Conservation (phyloP, 2,329 filamentous ascomycete genomes). For the Phialophora macrospora region DNA sequence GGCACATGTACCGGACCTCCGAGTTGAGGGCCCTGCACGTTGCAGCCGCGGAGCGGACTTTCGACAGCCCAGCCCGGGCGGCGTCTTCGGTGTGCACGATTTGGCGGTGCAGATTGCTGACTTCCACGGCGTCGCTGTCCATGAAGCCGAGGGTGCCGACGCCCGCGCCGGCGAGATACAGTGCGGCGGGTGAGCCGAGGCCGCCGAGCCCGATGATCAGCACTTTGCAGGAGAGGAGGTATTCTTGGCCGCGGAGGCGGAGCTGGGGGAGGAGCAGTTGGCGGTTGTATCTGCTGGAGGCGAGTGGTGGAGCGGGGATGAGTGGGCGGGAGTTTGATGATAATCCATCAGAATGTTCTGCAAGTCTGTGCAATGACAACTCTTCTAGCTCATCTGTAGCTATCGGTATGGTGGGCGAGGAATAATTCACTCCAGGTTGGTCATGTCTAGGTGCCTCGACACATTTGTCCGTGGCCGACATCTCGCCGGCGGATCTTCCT, state of each 20-base stretch:
- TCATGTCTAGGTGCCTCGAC: not conserved
- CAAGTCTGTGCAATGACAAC: not conserved
- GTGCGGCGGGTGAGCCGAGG: conserved; percentile 85
- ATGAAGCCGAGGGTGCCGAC: conserved; percentile 81
- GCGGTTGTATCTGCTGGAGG: conserved; percentile 38
- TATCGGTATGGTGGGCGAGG: not conserved
- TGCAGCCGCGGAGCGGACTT: conserved; percentile 32
- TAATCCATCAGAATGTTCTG: not conserved
- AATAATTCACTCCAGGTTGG: not conserved
- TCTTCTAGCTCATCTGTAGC: not conserved
- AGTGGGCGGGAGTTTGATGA: not conserved
- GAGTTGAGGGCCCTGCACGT: conserved; percentile 35
- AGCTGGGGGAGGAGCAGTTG: conserved; percentile 39
- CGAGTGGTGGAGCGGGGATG: conserved; percentile 34
- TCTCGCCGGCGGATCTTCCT: not conserved
- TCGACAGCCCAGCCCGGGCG: conserved; percentile 63
- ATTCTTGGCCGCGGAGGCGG: conserved; percentile 33
- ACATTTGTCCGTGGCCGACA: not conserved
- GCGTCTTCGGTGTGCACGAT: conserved; percentile 69
- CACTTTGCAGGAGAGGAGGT: conserved; percentile 47
- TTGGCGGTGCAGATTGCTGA: conserved; percentile 91
- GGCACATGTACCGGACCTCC: conserved; percentile 24
- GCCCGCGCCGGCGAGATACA: conserved; percentile 90
- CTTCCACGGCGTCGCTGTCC: conserved; percentile 86
- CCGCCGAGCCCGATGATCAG: conserved; percentile 87